Evolutionary conservation across 2,329 filamentous ascomycete genomes (phyloP).

Genomic region (Pestalotiopsis fici): DNA sequence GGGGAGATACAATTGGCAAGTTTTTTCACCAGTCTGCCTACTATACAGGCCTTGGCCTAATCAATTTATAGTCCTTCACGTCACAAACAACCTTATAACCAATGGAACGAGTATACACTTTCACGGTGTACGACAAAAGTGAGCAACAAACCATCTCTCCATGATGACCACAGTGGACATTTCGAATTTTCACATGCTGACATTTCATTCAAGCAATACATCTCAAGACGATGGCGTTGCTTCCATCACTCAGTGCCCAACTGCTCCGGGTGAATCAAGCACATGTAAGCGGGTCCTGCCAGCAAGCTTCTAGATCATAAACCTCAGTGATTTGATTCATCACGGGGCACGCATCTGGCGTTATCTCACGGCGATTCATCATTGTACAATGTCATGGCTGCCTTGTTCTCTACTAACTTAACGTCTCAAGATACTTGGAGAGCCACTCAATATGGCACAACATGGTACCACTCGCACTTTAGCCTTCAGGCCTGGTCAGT

Average conservation of each 20-base stretch:
- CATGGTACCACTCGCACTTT: conserved; percentile 65
- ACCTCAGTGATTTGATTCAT: not conserved
- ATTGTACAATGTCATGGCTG: not conserved
- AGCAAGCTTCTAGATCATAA: not conserved
- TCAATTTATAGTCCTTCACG: conserved; percentile 41
- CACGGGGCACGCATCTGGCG: too few species aligned
- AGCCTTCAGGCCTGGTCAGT: conserved; percentile 37
- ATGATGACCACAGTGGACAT: not conserved
- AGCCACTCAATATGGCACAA: conserved; percentile 46
- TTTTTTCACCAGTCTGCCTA: not conserved
- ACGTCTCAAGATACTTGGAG: not conserved
- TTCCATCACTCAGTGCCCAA: conserved; percentile 49
- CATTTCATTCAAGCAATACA: conserved; percentile 31
- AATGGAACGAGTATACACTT: conserved; percentile 66
- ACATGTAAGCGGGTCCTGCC: conserved; percentile 49
- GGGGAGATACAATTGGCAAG: conserved; percentile 43
- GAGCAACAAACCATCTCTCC: not conserved
- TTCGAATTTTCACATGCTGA: not conserved
- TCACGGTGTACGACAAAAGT: conserved; percentile 60
- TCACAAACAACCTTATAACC: conserved; percentile 49
- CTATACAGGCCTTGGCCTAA: not conserved
- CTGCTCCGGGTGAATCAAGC: conserved; percentile 49
- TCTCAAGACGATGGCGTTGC: conserved; percentile 59
- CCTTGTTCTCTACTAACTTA: not conserved
- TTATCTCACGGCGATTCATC: not conserved